Base-by-base conservation (phyloP, 2,329 filamentous ascomycete species). In the Neopestalotiopsis sp. region DNA sequence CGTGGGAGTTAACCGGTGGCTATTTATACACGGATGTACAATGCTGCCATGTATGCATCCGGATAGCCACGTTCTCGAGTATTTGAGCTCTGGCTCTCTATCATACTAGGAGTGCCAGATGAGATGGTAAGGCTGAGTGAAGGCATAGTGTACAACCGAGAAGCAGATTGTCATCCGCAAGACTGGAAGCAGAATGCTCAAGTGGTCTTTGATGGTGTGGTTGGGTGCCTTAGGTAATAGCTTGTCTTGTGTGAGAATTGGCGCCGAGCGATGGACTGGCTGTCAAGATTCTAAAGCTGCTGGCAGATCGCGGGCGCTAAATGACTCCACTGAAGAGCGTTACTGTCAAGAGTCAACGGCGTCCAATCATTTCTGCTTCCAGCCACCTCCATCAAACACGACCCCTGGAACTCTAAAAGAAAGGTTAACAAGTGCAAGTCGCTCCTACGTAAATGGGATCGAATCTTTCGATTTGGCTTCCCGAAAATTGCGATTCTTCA, bases 191-290 rank as follows among this genome's bases (percentile, higher is more conserved):
- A 38, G 10, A 38, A 38, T 38, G 34, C 34, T 38, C 34, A 10
- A 38, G 5, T 38, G 34, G 34, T 38, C 5, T 38, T 10, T 7
- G 10, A 10, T 38, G 34, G 34, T 38, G 34, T 38, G 34, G 34
- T 32, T 28, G 10, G 61, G 34, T 17, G 30, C 30, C 30, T n/a
- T 38, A 40, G n/a, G 24, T 49, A n/a, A 66, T 34, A 59, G 20
- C 42, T 61, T 53, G 65, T 67, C 34, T 67, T 14, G 14, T 30
- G 28, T 67, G 65, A 42, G 59, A n/a, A 67, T 67, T 42, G 56
- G 53, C 65, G 65, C 65, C 24, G 32, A 28, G 20, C 53, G 30
- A 17, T 45, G 20, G 13, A 67, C 32, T 67, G 65, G 65, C 42
- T 66, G 20, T 20, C 24, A 49, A 10, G 20, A 56, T 24, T 61